These are phyloP conservation scores for Pythium volutum DNA, from an alignment of 352 stramenopile species.

Conservation along the genomic window DNA sequence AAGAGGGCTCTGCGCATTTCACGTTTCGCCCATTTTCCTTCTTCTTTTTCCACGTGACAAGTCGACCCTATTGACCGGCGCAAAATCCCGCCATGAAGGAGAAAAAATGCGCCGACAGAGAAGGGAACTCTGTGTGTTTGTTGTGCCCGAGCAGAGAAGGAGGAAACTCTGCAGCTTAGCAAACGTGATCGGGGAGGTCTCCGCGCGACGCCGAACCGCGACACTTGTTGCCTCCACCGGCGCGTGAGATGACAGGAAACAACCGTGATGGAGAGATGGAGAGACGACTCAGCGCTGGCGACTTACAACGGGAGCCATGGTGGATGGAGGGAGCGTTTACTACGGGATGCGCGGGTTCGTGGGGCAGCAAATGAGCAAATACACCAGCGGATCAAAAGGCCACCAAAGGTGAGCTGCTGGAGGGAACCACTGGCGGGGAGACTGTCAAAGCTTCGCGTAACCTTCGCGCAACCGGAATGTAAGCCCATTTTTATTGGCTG, in stretches of 20 bases:
- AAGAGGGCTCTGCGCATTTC: constrained; percentile 31
- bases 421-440: constrained; percentile 25
- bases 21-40: constrained; percentile 7
- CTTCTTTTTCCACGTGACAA: constrained; percentile 26
- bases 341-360: constrained; percentile 20
- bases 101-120: constrained; percentile 49
- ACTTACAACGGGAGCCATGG: constrained; percentile 47
- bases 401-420: background rate
- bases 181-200: constrained; percentile 30
- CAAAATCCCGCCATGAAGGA: background rate
- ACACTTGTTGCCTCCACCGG: background rate
- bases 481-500: constrained; percentile 30
- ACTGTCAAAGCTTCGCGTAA: constrained; percentile 14
- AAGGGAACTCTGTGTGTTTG: constrained; percentile 81
- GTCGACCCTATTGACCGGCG: constrained; percentile 26
- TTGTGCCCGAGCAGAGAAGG: constrained; percentile 80
- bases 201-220: background rate
- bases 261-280: background rate
- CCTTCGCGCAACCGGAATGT: constrained; percentile 14
- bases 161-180: constrained; percentile 82
- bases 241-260: background rate
- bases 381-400: background rate
- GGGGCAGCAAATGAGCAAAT: constrained; percentile 30
- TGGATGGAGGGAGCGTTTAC: constrained; percentile 31
- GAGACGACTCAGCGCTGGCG: background rate